A percentile compares a stretch with the other conserved stretches of the same genome.
phyloP scores from a whole-genome alignment of 768 basidiomycete species.

The Phylloporus arenicola region DNA sequence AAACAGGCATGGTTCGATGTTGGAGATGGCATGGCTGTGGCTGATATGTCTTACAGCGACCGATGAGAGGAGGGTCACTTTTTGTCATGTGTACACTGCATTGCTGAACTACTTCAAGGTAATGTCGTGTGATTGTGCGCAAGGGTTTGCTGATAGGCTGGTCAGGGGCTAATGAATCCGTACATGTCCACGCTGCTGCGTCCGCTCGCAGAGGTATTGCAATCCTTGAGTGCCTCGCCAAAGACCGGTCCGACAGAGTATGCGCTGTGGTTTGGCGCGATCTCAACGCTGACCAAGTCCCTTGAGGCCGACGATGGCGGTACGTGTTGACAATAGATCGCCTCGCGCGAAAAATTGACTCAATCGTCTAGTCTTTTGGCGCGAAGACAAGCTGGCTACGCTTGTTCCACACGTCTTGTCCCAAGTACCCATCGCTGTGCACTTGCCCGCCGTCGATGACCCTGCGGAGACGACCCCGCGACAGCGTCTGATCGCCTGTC shows the following conservation, averaged over 20 bases:
- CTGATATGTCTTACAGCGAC: constrained; percentile 14
- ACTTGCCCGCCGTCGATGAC: constrained; percentile 12
- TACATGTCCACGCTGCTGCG: constrained; percentile 78
- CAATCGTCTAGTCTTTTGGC: constrained; percentile 70
- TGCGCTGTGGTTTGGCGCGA: constrained; percentile 57
- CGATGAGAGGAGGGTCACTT: constrained; percentile 55
- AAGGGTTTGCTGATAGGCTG: not conserved
- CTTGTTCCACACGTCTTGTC: constrained; percentile 54
- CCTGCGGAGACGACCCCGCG: constrained; percentile 7
- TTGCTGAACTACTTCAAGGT: constrained; percentile 90
- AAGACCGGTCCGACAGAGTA: constrained; percentile 27
- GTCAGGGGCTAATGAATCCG: constrained; percentile 79
- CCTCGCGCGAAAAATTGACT: not conserved
- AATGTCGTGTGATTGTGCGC: constrained; percentile 6
- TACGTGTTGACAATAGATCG: constrained; percentile 30
- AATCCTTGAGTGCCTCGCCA: constrained; percentile 37
- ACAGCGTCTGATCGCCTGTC: constrained; percentile 12
- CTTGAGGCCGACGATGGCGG: constrained; percentile 77
- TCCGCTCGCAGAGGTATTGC: constrained; percentile 60
- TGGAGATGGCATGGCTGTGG: not conserved
- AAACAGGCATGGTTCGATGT: constrained; percentile 35
- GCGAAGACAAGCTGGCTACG: constrained; percentile 69
- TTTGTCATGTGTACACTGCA: constrained; percentile 67
- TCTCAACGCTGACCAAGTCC: constrained; percentile 62
- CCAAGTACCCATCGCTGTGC: constrained; percentile 56